Percentiles rank a stretch among this genome's conserved stretches.
phyloP scores from a whole-genome alignment of 2,329 filamentous ascomycete genomes.

The Fusarium paranaense region DNA sequence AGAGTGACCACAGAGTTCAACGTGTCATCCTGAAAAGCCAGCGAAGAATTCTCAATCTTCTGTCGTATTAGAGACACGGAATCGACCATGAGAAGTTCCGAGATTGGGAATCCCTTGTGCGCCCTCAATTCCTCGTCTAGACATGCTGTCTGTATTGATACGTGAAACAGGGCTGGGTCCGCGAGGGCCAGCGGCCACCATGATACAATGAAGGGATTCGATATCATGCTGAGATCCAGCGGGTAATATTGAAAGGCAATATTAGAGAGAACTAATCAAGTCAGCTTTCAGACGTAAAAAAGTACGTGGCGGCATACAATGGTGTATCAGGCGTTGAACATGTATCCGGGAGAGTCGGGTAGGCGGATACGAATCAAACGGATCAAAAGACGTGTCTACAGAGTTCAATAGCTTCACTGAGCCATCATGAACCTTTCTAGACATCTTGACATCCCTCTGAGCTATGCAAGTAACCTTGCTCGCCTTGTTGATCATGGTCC shows the following conservation, averaged over 20 bases:
- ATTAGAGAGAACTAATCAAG: constrained; percentile 61
- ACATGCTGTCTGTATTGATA: constrained; percentile 69
- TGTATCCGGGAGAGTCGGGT: constrained; percentile 63
- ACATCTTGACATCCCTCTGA: background rate
- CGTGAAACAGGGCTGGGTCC: constrained; percentile 68
- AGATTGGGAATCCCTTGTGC: constrained; percentile 63
- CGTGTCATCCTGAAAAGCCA: constrained; percentile 65
- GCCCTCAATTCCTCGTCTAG: constrained; percentile 65
- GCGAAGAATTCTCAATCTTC: constrained; percentile 58
- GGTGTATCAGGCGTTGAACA: constrained; percentile 67
- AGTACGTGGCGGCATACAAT: constrained; percentile 55
- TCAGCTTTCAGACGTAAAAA: constrained; percentile 23
- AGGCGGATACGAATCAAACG: constrained; percentile 67
- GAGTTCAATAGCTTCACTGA: constrained; percentile 32
- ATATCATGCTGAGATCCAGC: constrained; percentile 61
- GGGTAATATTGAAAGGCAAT: constrained; percentile 72
- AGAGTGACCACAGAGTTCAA: constrained; percentile 68
- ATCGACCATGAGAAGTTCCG: constrained; percentile 68
- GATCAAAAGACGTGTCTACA: constrained; percentile 58
- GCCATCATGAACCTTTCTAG: background rate
- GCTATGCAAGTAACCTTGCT: background rate
- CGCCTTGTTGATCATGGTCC: background rate
- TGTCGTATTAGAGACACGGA: constrained; percentile 64
- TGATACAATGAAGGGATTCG: constrained; percentile 68
- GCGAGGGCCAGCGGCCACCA: constrained; percentile 70